Base-by-base conservation (phyloP, 352 stramenopile species). In the Blastocystis sp. region DNA sequence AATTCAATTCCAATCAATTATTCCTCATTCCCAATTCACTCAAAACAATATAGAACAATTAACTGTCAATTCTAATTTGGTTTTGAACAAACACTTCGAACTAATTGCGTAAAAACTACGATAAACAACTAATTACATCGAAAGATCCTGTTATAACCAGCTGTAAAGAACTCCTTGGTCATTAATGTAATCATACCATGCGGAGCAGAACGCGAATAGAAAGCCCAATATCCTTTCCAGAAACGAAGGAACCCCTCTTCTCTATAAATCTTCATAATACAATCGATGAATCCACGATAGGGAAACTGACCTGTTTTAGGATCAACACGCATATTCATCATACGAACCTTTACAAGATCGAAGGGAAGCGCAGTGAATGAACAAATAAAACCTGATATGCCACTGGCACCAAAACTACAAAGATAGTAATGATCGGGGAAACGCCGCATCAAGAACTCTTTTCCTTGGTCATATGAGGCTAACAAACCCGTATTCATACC, bases 101-200 rank as follows among this genome's bases (percentile, higher is more conserved):
- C 33, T 70, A 44, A 70, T 70, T 70, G 24, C 60, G 60, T 35
- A 22, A 70, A 22, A 70, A 15, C 60, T 48, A 44, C 22, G 13
- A 11, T 70, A 48, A 33, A 33, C 60, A 70, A 35, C 33, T 77
- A 77, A 42, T 22, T 37, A 56, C 64, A 77, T 33, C 54, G 27
- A 51, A 77, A 77, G 13, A 77, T 51, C 64, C 30, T 77, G 30
- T 77, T 77, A 30, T 77, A 77, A n/a, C 64, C 30, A 48, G 33
- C 40, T 27, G 64, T 77, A 48, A 77, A 77, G 40, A 77, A 77
- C 64, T 99, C 96, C 88, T 98, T 97, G 1, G 97, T 97, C 60
- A 99, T 92, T 82, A 99, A 92, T 89, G 98, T 97, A 91, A 99
- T 98, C 96, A 99, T 98, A n/a, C 96, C 96, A 93, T 99, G 98